Evolutionary conservation across 202 grass and related monocot genomes (phyloP).

Genomic region (Setaria viridis): DNA sequence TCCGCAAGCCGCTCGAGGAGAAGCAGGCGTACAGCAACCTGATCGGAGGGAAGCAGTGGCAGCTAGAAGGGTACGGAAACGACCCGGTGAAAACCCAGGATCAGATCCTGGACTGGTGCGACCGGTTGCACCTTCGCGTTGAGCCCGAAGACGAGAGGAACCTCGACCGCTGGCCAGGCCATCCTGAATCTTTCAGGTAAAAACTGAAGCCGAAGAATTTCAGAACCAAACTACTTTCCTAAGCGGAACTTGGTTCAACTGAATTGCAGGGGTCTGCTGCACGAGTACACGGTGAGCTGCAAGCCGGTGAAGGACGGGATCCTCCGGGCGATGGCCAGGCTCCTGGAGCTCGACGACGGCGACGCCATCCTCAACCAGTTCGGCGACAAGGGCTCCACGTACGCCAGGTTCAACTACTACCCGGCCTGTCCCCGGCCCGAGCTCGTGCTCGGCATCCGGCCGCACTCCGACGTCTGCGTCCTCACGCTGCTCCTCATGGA

Average conservation of each 20-base stretch:
- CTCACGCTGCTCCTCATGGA: conserved; percentile 51
- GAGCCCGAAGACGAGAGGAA: conserved; percentile 53
- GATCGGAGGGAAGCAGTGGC: conserved; percentile 46
- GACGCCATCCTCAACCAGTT: conserved; percentile 10
- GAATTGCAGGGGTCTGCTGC: conserved; percentile 45
- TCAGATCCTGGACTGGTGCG: conserved; percentile 54
- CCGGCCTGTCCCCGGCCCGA: conserved; percentile 9
- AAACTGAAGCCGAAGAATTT: background rate
- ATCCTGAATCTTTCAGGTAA: conserved; percentile 42
- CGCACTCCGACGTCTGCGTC: conserved; percentile 38
- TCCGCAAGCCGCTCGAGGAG: conserved; percentile 39
- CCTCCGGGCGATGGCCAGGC: conserved; percentile 9
- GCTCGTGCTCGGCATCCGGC: conserved; percentile 44
- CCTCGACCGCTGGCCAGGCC: conserved; percentile 46
- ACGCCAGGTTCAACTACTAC: conserved; percentile 37
- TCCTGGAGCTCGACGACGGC: conserved; percentile 27
- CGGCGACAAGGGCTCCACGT: conserved; percentile 5
- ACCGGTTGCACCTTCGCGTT: conserved; percentile 54
- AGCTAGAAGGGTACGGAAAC: conserved; percentile 57
- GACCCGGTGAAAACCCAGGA: conserved; percentile 49
- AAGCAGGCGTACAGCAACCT: conserved; percentile 49
- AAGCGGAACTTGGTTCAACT: too few species aligned
- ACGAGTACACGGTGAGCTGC: conserved; percentile 45
- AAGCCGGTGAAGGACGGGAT: background rate
- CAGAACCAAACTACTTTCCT: background rate